Evolutionary conservation across 2,329 filamentous ascomycete species (phyloP).

Genomic region (Ophiocordyceps camponoti-saundersi): DNA sequence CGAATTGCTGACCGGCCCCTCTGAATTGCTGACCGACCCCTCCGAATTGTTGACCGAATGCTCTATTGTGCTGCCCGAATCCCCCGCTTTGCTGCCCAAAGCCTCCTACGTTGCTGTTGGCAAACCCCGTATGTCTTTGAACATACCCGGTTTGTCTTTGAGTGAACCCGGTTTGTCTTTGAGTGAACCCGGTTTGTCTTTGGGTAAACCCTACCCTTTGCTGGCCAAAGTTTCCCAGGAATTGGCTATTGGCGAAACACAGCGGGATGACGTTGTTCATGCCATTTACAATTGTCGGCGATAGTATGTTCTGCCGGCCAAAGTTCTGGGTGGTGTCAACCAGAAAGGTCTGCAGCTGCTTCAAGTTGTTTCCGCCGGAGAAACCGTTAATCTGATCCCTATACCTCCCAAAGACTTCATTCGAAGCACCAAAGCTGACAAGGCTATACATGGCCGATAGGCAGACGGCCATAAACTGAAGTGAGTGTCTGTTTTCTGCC

Average conservation of each 20-base stretch:
- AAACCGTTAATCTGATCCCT: background rate
- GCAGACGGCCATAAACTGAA: background rate
- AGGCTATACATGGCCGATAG: background rate
- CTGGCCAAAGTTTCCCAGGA: background rate
- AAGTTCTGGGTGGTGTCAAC: background rate
- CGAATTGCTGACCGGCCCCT: too few relatives aligned
- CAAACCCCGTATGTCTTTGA: too few relatives aligned
- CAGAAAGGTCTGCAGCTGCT: background rate
- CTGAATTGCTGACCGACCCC: too few relatives aligned
- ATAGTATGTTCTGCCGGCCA: background rate
- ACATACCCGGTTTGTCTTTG: too few relatives aligned
- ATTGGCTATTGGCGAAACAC: background rate
- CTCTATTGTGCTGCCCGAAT: too few relatives aligned
- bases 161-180: background rate
- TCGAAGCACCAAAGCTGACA: background rate
- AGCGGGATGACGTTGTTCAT: background rate
- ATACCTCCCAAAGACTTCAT: background rate
- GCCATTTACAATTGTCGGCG: background rate
- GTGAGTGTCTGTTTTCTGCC: background rate
- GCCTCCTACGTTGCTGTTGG: too few relatives aligned
- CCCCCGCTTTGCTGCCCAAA: background rate
- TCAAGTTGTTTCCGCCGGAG: background rate
- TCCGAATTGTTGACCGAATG: too few relatives aligned
- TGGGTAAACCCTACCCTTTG: background rate
- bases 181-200: background rate